Percentiles rank a stretch among this genome's conserved stretches.
Conservation (phyloP, 2,329 filamentous ascomycete species). For the Hypoxylon sp. region DNA sequence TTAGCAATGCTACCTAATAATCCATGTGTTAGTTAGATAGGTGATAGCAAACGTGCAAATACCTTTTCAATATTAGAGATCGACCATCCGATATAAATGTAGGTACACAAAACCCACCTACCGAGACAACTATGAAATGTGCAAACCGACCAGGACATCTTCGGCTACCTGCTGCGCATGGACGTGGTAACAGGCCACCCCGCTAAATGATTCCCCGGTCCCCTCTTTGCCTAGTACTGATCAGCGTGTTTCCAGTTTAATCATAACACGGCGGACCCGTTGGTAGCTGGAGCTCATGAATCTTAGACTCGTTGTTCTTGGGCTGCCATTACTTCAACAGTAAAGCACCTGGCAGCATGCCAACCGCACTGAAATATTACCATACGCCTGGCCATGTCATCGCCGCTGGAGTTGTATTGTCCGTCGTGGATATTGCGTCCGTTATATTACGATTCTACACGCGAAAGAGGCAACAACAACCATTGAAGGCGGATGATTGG, state of each 20-base stretch:
- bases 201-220: neutral
- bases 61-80: neutral
- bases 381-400: conserved; percentile 25
- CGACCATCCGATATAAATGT: neutral
- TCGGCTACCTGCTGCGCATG: neutral
- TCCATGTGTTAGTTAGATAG: neutral
- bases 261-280: neutral
- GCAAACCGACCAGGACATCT: neutral
- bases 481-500: conserved; percentile 43
- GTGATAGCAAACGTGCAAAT: neutral
- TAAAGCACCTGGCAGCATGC: conserved; percentile 57
- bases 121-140: conserved; percentile 4
- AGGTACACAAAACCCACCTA: conserved; percentile 1
- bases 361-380: conserved; percentile 48
- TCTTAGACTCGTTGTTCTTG: neutral
- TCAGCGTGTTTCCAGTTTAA: neutral
- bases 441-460: conserved; percentile 30
- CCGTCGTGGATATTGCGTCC: conserved; percentile 24
- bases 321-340: neutral
- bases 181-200: neutral
- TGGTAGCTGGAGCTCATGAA: conserved; percentile 2
- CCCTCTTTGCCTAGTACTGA: neutral
- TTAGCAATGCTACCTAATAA: neutral
- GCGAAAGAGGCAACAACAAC: conserved; percentile 9
- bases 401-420: conserved; percentile 25